Evolutionary conservation across 768 basidiomycete genomes (phyloP), one percentile per base, ranked within the genome.

Genomic region (Hypholoma sublateritium): DNA sequence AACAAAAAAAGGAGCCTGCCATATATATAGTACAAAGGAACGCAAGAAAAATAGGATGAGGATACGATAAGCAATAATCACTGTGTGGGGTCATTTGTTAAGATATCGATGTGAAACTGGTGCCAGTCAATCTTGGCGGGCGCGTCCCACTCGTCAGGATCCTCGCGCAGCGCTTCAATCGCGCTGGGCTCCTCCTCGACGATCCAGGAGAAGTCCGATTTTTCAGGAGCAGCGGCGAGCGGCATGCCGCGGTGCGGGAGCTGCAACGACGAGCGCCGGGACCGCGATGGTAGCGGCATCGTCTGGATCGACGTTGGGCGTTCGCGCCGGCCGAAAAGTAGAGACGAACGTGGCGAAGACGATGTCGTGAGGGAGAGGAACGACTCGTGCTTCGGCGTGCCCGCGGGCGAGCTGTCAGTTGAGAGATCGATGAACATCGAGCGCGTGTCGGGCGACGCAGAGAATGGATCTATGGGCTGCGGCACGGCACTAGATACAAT

Each of bases 81-180:
- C 36, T 51, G 50, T 19, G 50, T 51, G 22, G 35, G 37, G 50
- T 74, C 70, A 19, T 70, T 69, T 11, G 60, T 65, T 49, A 77
- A 51, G 53, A 81, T 70, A 47, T 82, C 78, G 16, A 73, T 70
- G 59, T 84, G 83, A 54, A 85, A 85, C 65, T 83, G 77, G 4
- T 82, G 75, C 83, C 83, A 85, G 65, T 85, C 82, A 39, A 79
- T 75, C 37, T 70, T 67, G 1, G 71, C 74, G 5, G 74, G 72
- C 41, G 77, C 75, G 45, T 76, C 73, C 58, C 67, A 67, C 51
- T 64, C 69, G 12, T 62, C 62, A 60, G 32, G 53, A 46, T 57
- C 58, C n/a, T 54, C 51, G 21, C 56, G 63, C 47, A 67, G 48
- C 46, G 5, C 9, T 32, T 32, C 28, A 5, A 32, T 32, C 9